Percentiles rank a stretch among this genome's conserved stretches.
These are phyloP conservation scores for Gaillardinia entomophila DNA, from an alignment of 805 yeast genomes.

Conservation along the genomic window DNA sequence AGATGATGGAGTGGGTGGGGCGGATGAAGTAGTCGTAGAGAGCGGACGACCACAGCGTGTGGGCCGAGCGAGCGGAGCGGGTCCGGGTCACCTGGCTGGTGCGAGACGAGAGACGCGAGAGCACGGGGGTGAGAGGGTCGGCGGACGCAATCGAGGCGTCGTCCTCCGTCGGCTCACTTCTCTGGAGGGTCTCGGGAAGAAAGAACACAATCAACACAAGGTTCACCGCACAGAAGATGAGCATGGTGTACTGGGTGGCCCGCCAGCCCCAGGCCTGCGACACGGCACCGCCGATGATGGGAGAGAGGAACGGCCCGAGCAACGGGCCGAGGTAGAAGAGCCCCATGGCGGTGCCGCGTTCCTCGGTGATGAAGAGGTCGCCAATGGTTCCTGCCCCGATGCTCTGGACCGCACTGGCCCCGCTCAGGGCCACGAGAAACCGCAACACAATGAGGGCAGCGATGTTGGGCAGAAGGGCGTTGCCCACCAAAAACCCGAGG, in stretches of 20 bases:
- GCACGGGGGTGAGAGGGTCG: neutral
- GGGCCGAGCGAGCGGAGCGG: neutral
- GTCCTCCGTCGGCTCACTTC: conserved; percentile 45
- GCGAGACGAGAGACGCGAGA: too few relatives aligned
- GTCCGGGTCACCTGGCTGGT: too few relatives aligned
- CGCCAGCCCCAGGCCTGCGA: conserved; percentile 77
- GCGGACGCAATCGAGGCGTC: neutral
- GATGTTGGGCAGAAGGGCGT: conserved; percentile 60
- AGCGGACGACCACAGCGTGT: neutral
- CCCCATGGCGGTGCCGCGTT: conserved; percentile 78
- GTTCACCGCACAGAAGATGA: conserved; percentile 56
- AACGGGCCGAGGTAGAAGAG: conserved; percentile 75
- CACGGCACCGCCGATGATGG: conserved; percentile 72
- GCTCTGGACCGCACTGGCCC: conserved; percentile 74
- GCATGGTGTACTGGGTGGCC: conserved; percentile 82
- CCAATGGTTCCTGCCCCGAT: conserved; percentile 88
- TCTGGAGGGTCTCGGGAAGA: conserved; percentile 81
- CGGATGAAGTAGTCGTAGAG: conserved; percentile 43
- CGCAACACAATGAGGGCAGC: conserved; percentile 62
- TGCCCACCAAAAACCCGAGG: conserved; percentile 64
- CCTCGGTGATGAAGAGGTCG: conserved; percentile 60
- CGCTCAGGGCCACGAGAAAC: conserved; percentile 70
- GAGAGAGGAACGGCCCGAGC: conserved; percentile 74
- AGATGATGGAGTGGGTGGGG: conserved; percentile 58
- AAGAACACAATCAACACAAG: conserved; percentile 44